phyloP scores from a whole-genome alignment of 805 yeast genomes.

The Lachancea dasiensis region DNA sequence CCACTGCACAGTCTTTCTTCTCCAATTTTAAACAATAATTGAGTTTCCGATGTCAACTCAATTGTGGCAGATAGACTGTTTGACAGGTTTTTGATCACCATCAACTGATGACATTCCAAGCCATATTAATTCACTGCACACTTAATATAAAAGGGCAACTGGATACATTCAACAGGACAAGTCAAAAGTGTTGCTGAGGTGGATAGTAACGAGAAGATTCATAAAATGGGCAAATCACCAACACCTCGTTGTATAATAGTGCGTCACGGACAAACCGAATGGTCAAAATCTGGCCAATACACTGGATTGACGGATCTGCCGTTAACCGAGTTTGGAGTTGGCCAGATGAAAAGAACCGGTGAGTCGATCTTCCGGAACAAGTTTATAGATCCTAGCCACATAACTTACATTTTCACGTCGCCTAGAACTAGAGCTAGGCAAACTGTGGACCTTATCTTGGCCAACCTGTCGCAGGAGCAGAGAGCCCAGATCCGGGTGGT shows the following conservation, averaged over 20 bases:
- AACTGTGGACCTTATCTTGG: conserved; percentile 62
- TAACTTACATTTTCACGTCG: conserved; percentile 66
- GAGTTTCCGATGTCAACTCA: too few relatives aligned
- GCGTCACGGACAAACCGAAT: conserved; percentile 89
- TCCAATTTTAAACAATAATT: too few relatives aligned
- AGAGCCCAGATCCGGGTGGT: conserved; percentile 39
- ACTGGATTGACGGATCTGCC: conserved; percentile 82
- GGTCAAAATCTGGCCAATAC: conserved; percentile 92
- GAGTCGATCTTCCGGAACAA: conserved; percentile 50
- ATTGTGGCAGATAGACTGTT: too few relatives aligned
- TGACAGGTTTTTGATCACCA: too few relatives aligned
- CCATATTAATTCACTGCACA: too few relatives aligned
- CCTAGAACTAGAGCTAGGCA: conserved; percentile 77
- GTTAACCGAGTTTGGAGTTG: conserved; percentile 70
- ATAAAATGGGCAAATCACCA: conserved; percentile 27
- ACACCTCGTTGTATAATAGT: conserved; percentile 67
- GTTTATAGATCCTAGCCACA: conserved; percentile 55
- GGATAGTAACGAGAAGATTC: too few relatives aligned
- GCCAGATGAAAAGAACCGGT: conserved; percentile 73
- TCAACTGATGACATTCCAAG: too few relatives aligned
- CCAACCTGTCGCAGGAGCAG: conserved; percentile 39
- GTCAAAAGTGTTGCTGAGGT: too few relatives aligned
- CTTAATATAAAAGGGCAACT: too few relatives aligned
- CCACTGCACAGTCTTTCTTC: too few relatives aligned
- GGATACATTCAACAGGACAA: too few relatives aligned